Conservation (phyloP, 495 filamentous ascomycete genomes). For the Hypoxylon intermedium region DNA sequence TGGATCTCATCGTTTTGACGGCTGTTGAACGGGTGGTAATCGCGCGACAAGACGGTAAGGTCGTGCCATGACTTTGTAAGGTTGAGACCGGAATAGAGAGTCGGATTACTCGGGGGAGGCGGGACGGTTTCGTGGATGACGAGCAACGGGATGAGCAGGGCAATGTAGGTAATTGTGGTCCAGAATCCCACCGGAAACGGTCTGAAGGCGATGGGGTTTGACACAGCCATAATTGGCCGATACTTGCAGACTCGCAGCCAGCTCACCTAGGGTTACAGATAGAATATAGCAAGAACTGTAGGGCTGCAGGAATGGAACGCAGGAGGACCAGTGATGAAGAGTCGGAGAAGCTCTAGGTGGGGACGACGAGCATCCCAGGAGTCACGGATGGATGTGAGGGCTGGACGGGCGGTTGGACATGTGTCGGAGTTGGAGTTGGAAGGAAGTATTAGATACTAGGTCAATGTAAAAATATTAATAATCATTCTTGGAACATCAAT, state of each 20-base stretch:
- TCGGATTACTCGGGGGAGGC: constrained; percentile 63
- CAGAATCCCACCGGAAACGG: constrained; percentile 76
- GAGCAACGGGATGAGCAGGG: constrained; percentile 71
- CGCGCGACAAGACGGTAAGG: constrained; percentile 72
- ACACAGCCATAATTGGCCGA: constrained; percentile 43
- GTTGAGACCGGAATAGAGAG: constrained; percentile 69
- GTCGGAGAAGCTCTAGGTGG: constrained; percentile 23
- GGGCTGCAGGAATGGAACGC: constrained; percentile 27
- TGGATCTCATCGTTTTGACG: constrained; percentile 80
- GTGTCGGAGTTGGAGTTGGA: neutral
- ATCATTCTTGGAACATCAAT: no score
- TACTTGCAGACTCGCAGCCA: constrained; percentile 17
- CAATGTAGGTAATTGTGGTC: constrained; percentile 72
- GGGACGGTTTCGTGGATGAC: constrained; percentile 79
- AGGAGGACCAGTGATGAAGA: constrained; percentile 21
- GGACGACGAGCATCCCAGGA: constrained; percentile 31
- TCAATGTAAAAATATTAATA: constrained; percentile 10
- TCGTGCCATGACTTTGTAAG: constrained; percentile 87
- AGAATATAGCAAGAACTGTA: constrained; percentile 19
- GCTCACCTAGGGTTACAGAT: constrained; percentile 20
- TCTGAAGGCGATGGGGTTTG: constrained; percentile 59
- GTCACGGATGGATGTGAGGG: no score
- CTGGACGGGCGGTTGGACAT: constrained; percentile 10
- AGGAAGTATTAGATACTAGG: neutral
- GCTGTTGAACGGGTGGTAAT: constrained; percentile 89